phyloP scores from a whole-genome alignment of 208 protist genomes.

The Blastocrithidia nonstop region DNA sequence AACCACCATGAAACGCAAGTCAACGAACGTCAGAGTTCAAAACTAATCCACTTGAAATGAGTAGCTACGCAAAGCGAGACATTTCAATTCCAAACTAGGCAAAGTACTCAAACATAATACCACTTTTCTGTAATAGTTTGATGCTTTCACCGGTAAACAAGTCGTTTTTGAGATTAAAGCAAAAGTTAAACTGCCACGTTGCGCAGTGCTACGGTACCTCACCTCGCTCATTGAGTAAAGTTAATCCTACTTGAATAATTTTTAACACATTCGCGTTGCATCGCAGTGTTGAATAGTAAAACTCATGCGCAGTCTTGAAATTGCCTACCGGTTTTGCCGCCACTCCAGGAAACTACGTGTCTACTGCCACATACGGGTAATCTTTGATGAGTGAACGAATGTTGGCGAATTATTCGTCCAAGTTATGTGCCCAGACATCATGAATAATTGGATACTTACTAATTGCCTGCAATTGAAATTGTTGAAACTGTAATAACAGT shows the following conservation, averaged over 20 bases:
- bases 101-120: constrained; percentile 96
- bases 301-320: constrained; percentile 90
- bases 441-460: constrained; percentile 82
- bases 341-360: constrained; percentile 99
- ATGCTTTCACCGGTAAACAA: constrained; percentile 97
- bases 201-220: constrained; percentile 87
- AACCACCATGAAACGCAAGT: constrained; percentile 97
- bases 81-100: constrained; percentile 91
- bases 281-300: constrained; percentile 94
- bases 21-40: constrained; percentile 93
- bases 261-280: constrained; percentile 98
- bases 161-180: constrained; percentile 93
- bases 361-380: constrained; percentile 95
- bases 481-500: background rate
- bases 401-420: constrained; percentile 92
- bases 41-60: constrained; percentile 94
- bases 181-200: constrained; percentile 99
- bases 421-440: constrained; percentile 95
- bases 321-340: constrained; percentile 92
- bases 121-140: constrained; percentile 89
- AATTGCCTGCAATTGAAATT: constrained; percentile 45
- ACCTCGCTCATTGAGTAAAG: constrained; percentile 94
- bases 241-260: constrained; percentile 98
- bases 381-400: constrained; percentile 91
- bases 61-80: constrained; percentile 91